Evolutionary conservation across 148 eudicot genomes (phyloP).

Genomic region (Polygonum aviculare): DNA sequence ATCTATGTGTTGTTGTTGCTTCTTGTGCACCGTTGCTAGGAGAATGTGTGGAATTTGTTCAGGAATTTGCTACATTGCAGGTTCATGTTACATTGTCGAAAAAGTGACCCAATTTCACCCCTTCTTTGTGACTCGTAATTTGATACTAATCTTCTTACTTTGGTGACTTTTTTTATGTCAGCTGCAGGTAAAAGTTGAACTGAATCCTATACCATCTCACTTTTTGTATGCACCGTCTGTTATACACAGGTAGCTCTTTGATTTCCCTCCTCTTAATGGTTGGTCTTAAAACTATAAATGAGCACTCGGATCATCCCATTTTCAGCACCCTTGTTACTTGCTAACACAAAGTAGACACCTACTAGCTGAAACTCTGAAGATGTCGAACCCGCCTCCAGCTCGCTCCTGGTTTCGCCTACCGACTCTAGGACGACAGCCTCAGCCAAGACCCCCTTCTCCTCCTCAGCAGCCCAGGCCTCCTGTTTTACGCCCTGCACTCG

Average conservation of each 20-base stretch:
- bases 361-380: not conserved
- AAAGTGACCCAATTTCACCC: not conserved
- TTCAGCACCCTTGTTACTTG: not conserved
- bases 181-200: not conserved
- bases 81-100: not conserved
- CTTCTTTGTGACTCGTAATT: not conserved
- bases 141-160: not conserved
- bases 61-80: too few relatives aligned
- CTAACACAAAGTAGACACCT: not conserved
- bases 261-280: not conserved
- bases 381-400: conserved; percentile 8
- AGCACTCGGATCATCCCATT: not conserved
- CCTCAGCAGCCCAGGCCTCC: conserved; percentile 10
- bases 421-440: not conserved
- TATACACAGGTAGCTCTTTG: not conserved
- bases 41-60: not conserved
- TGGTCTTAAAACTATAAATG: not conserved
- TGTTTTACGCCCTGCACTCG: not conserved
- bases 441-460: not conserved
- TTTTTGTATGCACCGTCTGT: not conserved
- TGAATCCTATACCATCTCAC: not conserved
- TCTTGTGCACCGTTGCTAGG: not conserved
- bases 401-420: conserved; percentile 2
- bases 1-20: not conserved
- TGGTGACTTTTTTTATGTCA: not conserved